phyloP scores from a whole-genome alignment of 352 stramenopile genomes.

The Phytophthora constricta region DNA sequence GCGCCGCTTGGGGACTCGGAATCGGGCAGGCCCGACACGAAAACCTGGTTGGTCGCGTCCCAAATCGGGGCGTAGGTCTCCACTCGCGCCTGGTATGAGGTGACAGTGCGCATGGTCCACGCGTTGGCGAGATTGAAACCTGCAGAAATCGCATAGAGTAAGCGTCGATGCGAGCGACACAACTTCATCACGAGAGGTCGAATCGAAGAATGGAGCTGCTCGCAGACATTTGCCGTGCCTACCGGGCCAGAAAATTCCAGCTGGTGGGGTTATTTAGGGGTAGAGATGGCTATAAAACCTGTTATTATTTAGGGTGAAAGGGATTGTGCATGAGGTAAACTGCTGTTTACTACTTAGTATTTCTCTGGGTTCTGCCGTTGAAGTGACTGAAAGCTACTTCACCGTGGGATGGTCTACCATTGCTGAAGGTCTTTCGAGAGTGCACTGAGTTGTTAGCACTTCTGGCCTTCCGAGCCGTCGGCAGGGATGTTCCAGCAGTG shows the following conservation, averaged over 20 bases:
- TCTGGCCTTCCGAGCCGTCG: slow-evolving; percentile 28
- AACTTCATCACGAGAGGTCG: slow-evolving; percentile 4
- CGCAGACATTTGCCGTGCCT: no score
- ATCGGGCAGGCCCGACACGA: slow-evolving; percentile 48
- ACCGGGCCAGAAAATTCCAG: no score
- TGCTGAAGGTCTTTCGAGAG: neutral
- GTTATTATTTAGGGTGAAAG: no score
- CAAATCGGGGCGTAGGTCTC: slow-evolving; percentile 60
- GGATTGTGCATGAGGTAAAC: no score
- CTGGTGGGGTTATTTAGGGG: no score
- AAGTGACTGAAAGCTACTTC: neutral
- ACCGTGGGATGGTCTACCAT: neutral
- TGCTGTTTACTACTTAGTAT: no score
- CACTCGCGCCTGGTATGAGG: slow-evolving; percentile 64
- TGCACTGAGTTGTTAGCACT: slow-evolving; percentile 6
- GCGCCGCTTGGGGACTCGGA: neutral
- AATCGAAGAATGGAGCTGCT: slow-evolving; percentile 4
- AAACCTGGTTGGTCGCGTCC: slow-evolving; percentile 52
- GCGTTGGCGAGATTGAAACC: slow-evolving; percentile 2
- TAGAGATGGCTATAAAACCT: no score
- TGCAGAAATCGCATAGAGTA: neutral
- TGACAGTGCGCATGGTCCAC: slow-evolving; percentile 59
- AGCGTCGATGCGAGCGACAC: neutral
- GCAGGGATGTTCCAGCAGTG: slow-evolving; percentile 24
- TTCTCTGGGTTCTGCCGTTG: no score